Evolutionary conservation across 345 rosid genomes (phyloP).

Genomic region (Gossypium ekmanianum): DNA sequence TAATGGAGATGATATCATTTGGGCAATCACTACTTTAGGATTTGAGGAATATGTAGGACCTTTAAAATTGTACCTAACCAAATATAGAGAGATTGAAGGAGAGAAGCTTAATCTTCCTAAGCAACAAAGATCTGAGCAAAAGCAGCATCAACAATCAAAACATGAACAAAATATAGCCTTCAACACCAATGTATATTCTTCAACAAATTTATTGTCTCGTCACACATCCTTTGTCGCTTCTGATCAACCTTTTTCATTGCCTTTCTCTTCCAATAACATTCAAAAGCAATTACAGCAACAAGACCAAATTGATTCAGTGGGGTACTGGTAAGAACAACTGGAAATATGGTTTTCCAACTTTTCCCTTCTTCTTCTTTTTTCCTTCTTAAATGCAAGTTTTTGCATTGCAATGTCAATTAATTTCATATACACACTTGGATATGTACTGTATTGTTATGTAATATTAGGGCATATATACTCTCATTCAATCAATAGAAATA

Average conservation of each 20-base stretch:
- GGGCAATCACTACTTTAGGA: conserved; percentile 72
- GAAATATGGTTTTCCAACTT: neutral
- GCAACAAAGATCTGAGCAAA: conserved; percentile 35
- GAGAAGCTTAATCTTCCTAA: conserved; percentile 59
- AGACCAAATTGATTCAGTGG: conserved; percentile 57
- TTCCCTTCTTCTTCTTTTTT: too few species aligned
- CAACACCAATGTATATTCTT: conserved; percentile 33
- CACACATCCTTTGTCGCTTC: conserved; percentile 32
- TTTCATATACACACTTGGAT: conserved; percentile 2
- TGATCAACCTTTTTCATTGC: conserved; percentile 48
- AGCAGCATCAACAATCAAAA: conserved; percentile 24
- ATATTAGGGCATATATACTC: neutral
- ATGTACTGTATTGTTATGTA: conserved; percentile 12
- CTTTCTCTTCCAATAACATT: conserved; percentile 57
- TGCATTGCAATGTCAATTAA: neutral
- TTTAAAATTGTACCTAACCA: conserved; percentile 49
- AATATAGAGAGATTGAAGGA: conserved; percentile 62
- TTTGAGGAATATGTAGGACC: conserved; percentile 64
- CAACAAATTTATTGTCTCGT: conserved; percentile 37
- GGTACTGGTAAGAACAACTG: conserved; percentile 35
- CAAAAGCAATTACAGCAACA: conserved; percentile 54
- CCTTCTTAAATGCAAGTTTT: neutral
- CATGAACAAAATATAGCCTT: conserved; percentile 40
- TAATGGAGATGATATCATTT: conserved; percentile 70
- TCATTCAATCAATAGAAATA: neutral